These are phyloP conservation scores for Terfezia boudieri DNA, from an alignment of 495 filamentous ascomycete species.

Conservation along the genomic window DNA sequence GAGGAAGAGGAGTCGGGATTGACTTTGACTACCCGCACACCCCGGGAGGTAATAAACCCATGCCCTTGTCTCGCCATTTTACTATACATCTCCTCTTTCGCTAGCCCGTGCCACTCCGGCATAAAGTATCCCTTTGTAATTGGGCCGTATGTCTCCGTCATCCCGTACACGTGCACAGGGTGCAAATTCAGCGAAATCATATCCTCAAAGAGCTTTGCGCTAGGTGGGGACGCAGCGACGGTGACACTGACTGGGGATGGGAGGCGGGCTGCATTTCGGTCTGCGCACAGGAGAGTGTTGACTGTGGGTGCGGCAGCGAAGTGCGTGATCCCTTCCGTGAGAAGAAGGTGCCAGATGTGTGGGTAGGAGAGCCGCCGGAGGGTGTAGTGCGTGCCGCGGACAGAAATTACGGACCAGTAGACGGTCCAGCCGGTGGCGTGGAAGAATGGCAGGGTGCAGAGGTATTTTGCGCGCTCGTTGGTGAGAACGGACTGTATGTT, in stretches of 20 bases:
- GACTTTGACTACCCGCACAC: constrained; percentile 61
- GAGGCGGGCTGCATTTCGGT: constrained; percentile 43
- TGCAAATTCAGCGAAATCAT: constrained; percentile 74
- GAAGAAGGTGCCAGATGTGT: constrained; percentile 71
- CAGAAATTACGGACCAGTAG: constrained; percentile 72
- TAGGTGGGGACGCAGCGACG: constrained; percentile 79
- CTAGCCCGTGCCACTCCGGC: constrained; percentile 54
- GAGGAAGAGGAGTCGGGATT: constrained; percentile 32
- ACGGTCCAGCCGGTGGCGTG: constrained; percentile 85
- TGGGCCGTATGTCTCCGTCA: constrained; percentile 90
- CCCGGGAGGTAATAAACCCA: constrained; percentile 67
- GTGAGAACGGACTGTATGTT: constrained; percentile 28
- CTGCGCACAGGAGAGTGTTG: constrained; percentile 73
- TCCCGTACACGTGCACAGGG: constrained; percentile 84
- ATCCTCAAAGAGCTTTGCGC: constrained; percentile 68
- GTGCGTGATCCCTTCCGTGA: constrained; percentile 68
- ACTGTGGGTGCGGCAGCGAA: constrained; percentile 94
- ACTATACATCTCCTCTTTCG: constrained; percentile 48
- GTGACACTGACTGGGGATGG: constrained; percentile 60
- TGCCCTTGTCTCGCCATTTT: constrained; percentile 81
- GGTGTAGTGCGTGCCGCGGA: constrained; percentile 84
- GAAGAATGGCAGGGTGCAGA: constrained; percentile 29
- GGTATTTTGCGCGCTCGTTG: constrained; percentile 13
- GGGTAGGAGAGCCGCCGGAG: constrained; percentile 87
- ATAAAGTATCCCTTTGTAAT: constrained; percentile 84